phyloP scores from a whole-genome alignment of 1,284 basidiomycete species.

The Cerrena zonata region DNA sequence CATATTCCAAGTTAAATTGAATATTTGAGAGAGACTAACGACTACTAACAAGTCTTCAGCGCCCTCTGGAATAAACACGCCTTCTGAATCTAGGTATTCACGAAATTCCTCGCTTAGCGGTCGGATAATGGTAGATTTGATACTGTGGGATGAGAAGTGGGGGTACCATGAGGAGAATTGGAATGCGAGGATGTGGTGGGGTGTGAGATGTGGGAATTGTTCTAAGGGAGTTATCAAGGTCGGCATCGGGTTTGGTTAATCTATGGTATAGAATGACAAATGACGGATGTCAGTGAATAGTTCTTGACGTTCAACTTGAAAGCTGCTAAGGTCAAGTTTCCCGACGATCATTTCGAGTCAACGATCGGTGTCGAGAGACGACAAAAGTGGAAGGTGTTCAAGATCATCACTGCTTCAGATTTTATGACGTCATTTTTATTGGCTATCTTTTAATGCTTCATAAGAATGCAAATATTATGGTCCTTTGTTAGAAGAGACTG shows the following conservation, averaged over 20 bases:
- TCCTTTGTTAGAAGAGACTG: no score
- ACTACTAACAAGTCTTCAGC: constrained; percentile 64
- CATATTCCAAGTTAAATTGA: constrained; percentile 1
- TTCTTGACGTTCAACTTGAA: no score
- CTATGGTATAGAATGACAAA: background rate
- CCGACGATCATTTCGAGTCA: no score
- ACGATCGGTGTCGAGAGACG: no score
- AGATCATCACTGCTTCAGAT: no score
- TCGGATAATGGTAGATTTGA: constrained; percentile 75
- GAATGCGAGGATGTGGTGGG: constrained; percentile 60
- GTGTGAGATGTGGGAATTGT: constrained; percentile 49
- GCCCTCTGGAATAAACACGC: constrained; percentile 78
- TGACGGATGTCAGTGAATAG: background rate
- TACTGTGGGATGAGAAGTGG: constrained; percentile 60
- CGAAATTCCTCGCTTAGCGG: constrained; percentile 63
- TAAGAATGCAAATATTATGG: no score
- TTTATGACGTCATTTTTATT: no score
- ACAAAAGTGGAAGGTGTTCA: no score
- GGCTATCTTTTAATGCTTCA: no score
- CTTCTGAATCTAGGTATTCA: constrained; percentile 73
- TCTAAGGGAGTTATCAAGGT: constrained; percentile 18
- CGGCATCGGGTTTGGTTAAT: constrained; percentile 19
- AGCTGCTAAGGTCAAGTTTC: no score
- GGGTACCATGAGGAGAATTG: constrained; percentile 90
- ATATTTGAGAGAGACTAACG: background rate